phyloP scores from a whole-genome alignment of 257 asterid species.

The Ligustrum vulgare region DNA sequence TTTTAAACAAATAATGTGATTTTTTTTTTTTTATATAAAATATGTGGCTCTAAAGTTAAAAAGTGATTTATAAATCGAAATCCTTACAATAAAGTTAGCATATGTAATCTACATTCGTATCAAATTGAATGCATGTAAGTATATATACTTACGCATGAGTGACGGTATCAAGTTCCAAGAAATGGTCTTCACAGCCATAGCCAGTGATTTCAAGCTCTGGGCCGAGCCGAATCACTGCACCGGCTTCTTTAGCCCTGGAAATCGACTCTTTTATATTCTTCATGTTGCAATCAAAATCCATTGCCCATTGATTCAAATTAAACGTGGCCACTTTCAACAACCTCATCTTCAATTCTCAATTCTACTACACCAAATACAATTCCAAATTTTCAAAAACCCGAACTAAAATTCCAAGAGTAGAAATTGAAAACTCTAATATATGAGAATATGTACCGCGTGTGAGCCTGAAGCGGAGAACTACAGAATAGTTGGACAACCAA shows the following conservation, averaged over 20 bases:
- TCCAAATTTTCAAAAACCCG: neutral
- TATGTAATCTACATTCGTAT: neutral
- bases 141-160: constrained; percentile 68
- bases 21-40: too few relatives aligned
- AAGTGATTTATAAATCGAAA: neutral
- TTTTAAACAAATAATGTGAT: too few relatives aligned
- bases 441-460: neutral
- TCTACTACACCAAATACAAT: neutral
- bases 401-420: neutral
- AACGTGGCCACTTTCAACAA: constrained; percentile 88
- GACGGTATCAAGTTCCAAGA: constrained; percentile 87
- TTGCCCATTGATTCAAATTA: constrained; percentile 97
- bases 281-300: constrained; percentile 94
- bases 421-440: neutral
- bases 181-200: constrained; percentile 97
- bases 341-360: constrained; percentile 55
- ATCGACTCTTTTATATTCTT: constrained; percentile 82
- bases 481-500: neutral
- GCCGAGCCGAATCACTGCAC: constrained; percentile 88
- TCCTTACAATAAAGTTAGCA: neutral
- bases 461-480: neutral
- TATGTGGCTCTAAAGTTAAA: too few relatives aligned
- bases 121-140: constrained; percentile 11
- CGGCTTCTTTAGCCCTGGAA: constrained; percentile 73
- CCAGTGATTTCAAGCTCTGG: constrained; percentile 99